Evolutionary conservation across 2,329 filamentous ascomycete genomes (phyloP).

Genomic region (Pseudogymnoascus sp.): DNA sequence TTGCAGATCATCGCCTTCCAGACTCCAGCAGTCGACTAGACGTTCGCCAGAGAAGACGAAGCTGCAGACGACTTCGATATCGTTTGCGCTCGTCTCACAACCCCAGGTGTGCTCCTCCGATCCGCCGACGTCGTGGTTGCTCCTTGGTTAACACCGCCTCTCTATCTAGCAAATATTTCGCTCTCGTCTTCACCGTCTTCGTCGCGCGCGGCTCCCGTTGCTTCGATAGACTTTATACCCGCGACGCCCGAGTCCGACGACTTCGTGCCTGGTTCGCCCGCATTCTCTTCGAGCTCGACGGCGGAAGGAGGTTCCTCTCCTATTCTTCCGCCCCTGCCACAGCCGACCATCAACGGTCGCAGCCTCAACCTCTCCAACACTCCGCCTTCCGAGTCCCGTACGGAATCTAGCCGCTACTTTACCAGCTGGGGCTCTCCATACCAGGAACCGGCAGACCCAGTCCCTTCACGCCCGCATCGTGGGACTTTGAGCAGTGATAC

Average conservation of each 20-base stretch:
- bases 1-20: slow-evolving; percentile 9
- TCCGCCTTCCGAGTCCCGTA: slow-evolving; percentile 30
- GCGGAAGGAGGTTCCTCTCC: slow-evolving; percentile 52
- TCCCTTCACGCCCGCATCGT: slow-evolving; percentile 33
- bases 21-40: slow-evolving; percentile 11
- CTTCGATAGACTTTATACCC: slow-evolving; percentile 49
- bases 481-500: slow-evolving; percentile 51
- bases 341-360: slow-evolving; percentile 49
- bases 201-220: slow-evolving; percentile 51
- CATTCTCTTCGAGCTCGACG: slow-evolving; percentile 56
- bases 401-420: slow-evolving; percentile 40
- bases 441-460: slow-evolving; percentile 54
- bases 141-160: slow-evolving; percentile 9
- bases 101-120: slow-evolving; percentile 34
- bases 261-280: slow-evolving; percentile 41
- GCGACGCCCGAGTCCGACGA: slow-evolving; percentile 10
- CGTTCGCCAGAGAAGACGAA: slow-evolving; percentile 33
- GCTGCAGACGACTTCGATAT: slow-evolving; percentile 50
- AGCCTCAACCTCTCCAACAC: slow-evolving; percentile 49
- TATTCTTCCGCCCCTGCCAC: slow-evolving; percentile 50
- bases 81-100: slow-evolving; percentile 60
- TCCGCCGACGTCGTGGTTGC: not conserved
- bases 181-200: slow-evolving; percentile 32
- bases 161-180: slow-evolving; percentile 21
- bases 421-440: slow-evolving; percentile 94